Evolutionary conservation across 176 grass and related monocot genomes (phyloP).

Genomic region (Triticum urartu): DNA sequence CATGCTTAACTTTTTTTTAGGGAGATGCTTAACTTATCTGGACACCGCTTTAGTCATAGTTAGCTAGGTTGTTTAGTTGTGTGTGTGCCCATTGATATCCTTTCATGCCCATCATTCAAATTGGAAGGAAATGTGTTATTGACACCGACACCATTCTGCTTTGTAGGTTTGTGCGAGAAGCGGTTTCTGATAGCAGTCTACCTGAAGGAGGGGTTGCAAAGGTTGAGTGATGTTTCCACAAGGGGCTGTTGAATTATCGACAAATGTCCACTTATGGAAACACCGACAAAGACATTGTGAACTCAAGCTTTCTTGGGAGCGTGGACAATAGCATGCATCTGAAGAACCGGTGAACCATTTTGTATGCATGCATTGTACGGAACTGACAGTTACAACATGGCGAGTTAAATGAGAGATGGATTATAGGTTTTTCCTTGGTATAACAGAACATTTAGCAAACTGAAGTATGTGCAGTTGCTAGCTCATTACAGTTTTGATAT

Average conservation of each 20-base stretch:
- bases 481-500: neutral
- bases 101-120: neutral
- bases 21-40: neutral
- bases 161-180: slow-evolving; percentile 58
- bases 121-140: slow-evolving; percentile 16
- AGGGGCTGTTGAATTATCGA: neutral
- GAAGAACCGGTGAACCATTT: neutral
- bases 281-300: neutral
- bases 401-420: neutral
- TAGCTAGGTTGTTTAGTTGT: slow-evolving; percentile 17
- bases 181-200: slow-evolving; percentile 50
- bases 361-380: neutral
- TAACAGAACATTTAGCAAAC: neutral
- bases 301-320: neutral
- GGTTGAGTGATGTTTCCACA: slow-evolving; percentile 38
- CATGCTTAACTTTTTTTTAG: neutral
- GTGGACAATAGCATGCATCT: neutral
- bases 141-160: neutral
- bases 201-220: slow-evolving; percentile 54
- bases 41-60: neutral
- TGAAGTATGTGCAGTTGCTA: neutral
- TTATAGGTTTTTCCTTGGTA: neutral
- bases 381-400: neutral
- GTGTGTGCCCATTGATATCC: neutral
- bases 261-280: slow-evolving; percentile 17